A percentile compares a stretch with the other conserved stretches of the same genome.
Conservation (phyloP, 2,329 filamentous ascomycete genomes). For the Seiridium cupressi region DNA sequence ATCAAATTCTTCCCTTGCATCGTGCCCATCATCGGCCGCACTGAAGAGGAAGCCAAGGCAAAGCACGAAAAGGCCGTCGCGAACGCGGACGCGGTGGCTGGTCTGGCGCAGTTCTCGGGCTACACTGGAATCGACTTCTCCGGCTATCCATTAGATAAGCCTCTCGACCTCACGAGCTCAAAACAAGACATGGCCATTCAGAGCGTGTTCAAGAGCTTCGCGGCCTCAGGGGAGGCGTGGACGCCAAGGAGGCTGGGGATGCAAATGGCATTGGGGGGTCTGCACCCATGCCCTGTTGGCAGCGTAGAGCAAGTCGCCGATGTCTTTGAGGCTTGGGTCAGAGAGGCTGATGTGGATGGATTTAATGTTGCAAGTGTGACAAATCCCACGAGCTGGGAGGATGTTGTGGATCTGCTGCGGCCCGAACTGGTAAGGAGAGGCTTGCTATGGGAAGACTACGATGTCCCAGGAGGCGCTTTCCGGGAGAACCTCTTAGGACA, state of each 20-base stretch:
- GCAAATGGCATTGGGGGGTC: conserved; percentile 9
- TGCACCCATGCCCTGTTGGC: conserved; percentile 11
- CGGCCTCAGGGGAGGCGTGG: conserved; percentile 4
- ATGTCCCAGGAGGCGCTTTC: conserved; percentile 39
- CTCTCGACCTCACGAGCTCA: background rate
- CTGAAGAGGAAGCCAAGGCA: conserved; percentile 44
- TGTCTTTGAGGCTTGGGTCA: conserved; percentile 5
- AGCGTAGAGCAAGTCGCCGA: conserved; percentile 10
- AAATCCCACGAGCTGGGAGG: conserved; percentile 63
- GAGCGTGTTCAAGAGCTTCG: conserved; percentile 5
- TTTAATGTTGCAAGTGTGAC: conserved; percentile 57
- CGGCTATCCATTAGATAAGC: conserved; percentile 6
- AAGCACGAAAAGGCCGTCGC: background rate
- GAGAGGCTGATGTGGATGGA: conserved; percentile 57
- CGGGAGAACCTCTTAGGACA: conserved; percentile 39
- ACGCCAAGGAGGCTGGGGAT: conserved; percentile 7
- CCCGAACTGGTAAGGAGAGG: conserved; percentile 60
- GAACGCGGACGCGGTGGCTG: conserved; percentile 7
- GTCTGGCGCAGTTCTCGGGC: conserved; percentile 10
- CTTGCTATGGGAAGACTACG: conserved; percentile 51
- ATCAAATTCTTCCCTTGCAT: conserved; percentile 52
- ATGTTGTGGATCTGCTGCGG: conserved; percentile 62
- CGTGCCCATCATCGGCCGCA: conserved; percentile 44
- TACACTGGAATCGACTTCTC: conserved; percentile 13
- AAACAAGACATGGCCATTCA: conserved; percentile 8